Conservation (phyloP, 2,329 filamentous ascomycete species). For the Fusarium pseudocircinatum region DNA sequence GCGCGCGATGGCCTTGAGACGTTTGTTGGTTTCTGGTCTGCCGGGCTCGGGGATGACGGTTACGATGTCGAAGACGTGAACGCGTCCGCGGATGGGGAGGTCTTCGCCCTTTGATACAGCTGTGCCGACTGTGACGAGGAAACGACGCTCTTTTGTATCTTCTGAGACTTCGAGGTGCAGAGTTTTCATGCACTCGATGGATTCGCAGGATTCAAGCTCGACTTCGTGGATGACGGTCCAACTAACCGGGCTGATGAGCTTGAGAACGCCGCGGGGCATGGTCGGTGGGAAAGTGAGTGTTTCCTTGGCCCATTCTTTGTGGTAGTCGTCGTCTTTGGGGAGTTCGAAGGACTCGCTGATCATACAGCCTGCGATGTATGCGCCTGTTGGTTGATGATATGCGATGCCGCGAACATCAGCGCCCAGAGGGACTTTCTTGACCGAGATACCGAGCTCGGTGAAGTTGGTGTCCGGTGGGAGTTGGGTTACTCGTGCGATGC, state of each 20-base stretch:
- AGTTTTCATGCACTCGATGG: conserved; percentile 82
- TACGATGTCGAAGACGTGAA: conserved; percentile 93
- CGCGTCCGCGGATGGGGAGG: conserved; percentile 81
- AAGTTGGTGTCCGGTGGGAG: conserved; percentile 74
- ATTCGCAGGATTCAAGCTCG: conserved; percentile 77
- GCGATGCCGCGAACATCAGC: conserved; percentile 77
- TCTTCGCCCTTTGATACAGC: conserved; percentile 90
- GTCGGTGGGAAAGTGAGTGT: conserved; percentile 71
- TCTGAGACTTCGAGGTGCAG: conserved; percentile 91
- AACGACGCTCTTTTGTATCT: conserved; percentile 84
- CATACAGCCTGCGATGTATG: conserved; percentile 81
- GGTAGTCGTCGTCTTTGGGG: conserved; percentile 85
- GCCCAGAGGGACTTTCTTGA: conserved; percentile 75
- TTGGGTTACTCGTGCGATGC: conserved; percentile 78
- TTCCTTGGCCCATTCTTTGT: conserved; percentile 82
- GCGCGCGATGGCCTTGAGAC: conserved; percentile 84
- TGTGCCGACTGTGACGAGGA: conserved; percentile 86
- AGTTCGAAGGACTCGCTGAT: conserved; percentile 78
- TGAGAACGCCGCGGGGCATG: conserved; percentile 76
- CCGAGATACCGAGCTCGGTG: conserved; percentile 78
- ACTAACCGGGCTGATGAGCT: conserved; percentile 79
- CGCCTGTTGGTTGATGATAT: conserved; percentile 78
- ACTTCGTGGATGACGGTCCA: conserved; percentile 83
- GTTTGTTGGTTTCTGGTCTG: conserved; percentile 84
- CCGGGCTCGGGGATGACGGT: conserved; percentile 90